Evolutionary conservation across 352 stramenopile species (phyloP).

Genomic region (Pythium biforme): DNA sequence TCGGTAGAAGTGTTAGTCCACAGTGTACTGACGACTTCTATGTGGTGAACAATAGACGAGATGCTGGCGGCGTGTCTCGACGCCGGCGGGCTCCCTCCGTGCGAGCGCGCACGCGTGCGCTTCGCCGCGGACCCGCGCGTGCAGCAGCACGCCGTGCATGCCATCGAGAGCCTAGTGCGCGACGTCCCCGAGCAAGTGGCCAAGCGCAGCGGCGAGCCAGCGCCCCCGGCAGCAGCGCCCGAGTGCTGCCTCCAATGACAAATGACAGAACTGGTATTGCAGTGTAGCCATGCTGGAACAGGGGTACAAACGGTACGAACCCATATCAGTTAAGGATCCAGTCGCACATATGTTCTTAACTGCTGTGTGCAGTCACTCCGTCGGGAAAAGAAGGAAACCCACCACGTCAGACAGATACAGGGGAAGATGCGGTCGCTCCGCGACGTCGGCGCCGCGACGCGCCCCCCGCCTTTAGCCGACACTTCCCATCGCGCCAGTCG

Average conservation of each 20-base stretch:
- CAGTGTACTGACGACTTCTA: neutral
- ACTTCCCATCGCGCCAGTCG: too few relatives aligned
- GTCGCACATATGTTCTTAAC: too few relatives aligned
- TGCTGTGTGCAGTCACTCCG: neutral
- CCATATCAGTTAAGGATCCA: too few relatives aligned
- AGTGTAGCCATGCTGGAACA: slow-evolving; percentile 9
- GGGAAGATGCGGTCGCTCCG: neutral
- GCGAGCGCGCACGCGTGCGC: slow-evolving; percentile 49
- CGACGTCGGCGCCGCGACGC: too few relatives aligned
- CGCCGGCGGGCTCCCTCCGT: slow-evolving; percentile 41
- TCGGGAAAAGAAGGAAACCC: neutral
- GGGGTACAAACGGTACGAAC: slow-evolving; percentile 3
- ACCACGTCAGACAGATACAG: neutral
- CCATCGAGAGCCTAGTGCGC: slow-evolving; percentile 39
- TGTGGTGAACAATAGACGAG: slow-evolving; percentile 29
- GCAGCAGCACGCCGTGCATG: slow-evolving; percentile 47
- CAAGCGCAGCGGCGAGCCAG: neutral
- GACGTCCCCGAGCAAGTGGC: slow-evolving; percentile 11
- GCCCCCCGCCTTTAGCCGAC: too few relatives aligned
- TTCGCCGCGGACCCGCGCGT: slow-evolving; percentile 48
- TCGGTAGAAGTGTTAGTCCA: too few relatives aligned
- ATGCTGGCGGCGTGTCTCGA: slow-evolving; percentile 51
- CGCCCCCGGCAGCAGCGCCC: neutral
- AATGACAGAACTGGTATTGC: too few relatives aligned
- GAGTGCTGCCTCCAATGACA: slow-evolving; percentile 20